A percentile compares a stretch with the other conserved stretches of the same genome.
These are phyloP conservation scores for Prunus salicina DNA, from an alignment of 306 rosid genomes.

Conservation along the genomic window DNA sequence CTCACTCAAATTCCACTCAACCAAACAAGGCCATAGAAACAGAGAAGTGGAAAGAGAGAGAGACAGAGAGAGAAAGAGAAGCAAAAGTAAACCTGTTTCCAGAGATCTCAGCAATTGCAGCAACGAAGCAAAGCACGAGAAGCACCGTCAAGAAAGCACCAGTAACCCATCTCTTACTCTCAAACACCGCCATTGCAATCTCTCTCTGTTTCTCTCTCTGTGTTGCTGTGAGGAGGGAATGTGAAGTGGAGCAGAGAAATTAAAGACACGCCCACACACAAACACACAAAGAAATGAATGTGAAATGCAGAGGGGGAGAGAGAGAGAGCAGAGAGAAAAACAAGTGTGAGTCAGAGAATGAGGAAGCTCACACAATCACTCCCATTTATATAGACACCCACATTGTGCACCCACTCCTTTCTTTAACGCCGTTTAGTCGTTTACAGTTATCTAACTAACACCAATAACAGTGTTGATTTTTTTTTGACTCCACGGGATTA, in stretches of 20 bases:
- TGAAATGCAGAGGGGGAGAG: slow-evolving; percentile 12
- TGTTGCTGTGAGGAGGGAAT: not conserved
- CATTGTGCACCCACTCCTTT: not conserved
- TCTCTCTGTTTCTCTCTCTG: not conserved
- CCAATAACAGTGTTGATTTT: not conserved
- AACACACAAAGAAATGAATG: not conserved
- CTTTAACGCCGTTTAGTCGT: slow-evolving; percentile 21
- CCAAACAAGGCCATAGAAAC: not conserved
- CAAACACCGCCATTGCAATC: slow-evolving; percentile 52
- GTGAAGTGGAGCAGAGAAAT: slow-evolving; percentile 8
- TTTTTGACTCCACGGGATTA: slow-evolving; percentile 11
- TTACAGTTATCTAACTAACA: slow-evolving; percentile 18
- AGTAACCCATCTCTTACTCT: slow-evolving; percentile 22
- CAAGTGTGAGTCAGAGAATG: slow-evolving; percentile 41
- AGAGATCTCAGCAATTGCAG: slow-evolving; percentile 45
- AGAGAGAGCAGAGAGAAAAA: not conserved
- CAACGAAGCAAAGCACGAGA: slow-evolving; percentile 38
- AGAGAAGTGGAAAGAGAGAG: slow-evolving; percentile 13
- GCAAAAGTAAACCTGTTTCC: slow-evolving; percentile 33
- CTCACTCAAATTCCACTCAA: not conserved
- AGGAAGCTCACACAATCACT: slow-evolving; percentile 35
- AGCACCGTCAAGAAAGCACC: slow-evolving; percentile 35
- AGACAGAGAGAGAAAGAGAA: slow-evolving; percentile 6
- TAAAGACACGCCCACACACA: slow-evolving; percentile 17
- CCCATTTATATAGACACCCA: slow-evolving; percentile 42